These are phyloP conservation scores for Serendipita sp. DNA, from an alignment of 768 basidiomycete genomes.

Conservation along the genomic window DNA sequence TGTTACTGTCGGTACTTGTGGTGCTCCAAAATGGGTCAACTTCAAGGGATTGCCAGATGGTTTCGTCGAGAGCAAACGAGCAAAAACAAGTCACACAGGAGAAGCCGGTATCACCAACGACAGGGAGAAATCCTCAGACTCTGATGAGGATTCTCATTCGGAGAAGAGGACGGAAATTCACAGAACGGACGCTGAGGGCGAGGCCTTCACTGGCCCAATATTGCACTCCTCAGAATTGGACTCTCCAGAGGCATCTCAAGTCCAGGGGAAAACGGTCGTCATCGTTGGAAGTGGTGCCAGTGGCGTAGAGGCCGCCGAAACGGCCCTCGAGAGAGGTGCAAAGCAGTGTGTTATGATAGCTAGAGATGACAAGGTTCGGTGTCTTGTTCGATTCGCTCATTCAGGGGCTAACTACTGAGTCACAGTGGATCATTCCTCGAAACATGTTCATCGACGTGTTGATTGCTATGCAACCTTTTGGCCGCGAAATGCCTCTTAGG, in stretches of 20 bases:
- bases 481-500: constrained; percentile 35
- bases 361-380: constrained; percentile 22
- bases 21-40: constrained; percentile 29
- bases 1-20: constrained; percentile 34
- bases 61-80: constrained; percentile 11
- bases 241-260: constrained; percentile 16
- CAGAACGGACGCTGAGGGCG: neutral
- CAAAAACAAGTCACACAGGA: neutral
- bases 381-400: constrained; percentile 4
- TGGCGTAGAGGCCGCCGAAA: constrained; percentile 32
- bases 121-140: neutral
- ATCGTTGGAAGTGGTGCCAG: constrained; percentile 39
- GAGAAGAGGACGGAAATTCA: constrained; percentile 6
- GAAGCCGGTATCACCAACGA: neutral
- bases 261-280: constrained; percentile 26
- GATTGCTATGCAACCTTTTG: constrained; percentile 36
- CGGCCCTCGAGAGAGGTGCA: constrained; percentile 22
- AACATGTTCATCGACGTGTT: constrained; percentile 33
- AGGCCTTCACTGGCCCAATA: constrained; percentile 23
- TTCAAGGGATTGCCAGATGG: constrained; percentile 25
- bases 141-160: neutral
- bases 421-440: constrained; percentile 30
- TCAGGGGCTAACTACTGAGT: constrained; percentile 6
- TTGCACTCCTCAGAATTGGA: constrained; percentile 36
- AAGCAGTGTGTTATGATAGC: constrained; percentile 24